Evolutionary conservation across 768 basidiomycete species (phyloP).

Genomic region (Krasilnikovozyma curviuscula): DNA sequence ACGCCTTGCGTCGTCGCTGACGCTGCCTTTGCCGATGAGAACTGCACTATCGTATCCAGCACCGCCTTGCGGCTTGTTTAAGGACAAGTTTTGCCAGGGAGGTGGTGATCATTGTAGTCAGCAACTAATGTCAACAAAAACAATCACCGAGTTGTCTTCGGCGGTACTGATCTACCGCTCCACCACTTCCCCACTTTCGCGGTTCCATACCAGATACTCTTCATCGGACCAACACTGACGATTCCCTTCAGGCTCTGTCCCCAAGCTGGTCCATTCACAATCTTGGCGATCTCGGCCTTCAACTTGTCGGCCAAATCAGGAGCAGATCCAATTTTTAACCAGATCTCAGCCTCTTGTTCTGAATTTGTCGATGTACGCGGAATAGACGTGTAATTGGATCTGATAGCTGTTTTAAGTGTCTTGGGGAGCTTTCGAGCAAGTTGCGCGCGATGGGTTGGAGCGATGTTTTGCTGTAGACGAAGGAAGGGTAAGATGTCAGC

Average conservation of each 20-base stretch:
- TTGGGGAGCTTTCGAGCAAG: slow-evolving; percentile 63
- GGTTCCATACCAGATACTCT: slow-evolving; percentile 52
- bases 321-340: slow-evolving; percentile 50
- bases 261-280: slow-evolving; percentile 66
- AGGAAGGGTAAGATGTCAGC: not conserved
- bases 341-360: slow-evolving; percentile 55
- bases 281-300: slow-evolving; percentile 57
- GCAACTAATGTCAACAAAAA: no score
- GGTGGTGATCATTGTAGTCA: no score
- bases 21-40: no score
- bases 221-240: slow-evolving; percentile 57
- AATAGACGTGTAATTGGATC: slow-evolving; percentile 5
- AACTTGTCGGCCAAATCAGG: no score
- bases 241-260: slow-evolving; percentile 72
- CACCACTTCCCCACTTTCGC: slow-evolving; percentile 80
- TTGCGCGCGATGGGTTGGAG: slow-evolving; percentile 44
- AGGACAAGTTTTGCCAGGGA: no score
- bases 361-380: slow-evolving; percentile 30
- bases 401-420: slow-evolving; percentile 33
- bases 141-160: no score
- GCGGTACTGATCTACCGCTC: slow-evolving; percentile 24
- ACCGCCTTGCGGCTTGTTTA: no score
- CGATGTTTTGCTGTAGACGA: slow-evolving; percentile 42
- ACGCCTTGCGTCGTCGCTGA: no score
- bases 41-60: no score